Base-by-base conservation (phyloP, 148 eudicot species). In the Polygonum aviculare region DNA sequence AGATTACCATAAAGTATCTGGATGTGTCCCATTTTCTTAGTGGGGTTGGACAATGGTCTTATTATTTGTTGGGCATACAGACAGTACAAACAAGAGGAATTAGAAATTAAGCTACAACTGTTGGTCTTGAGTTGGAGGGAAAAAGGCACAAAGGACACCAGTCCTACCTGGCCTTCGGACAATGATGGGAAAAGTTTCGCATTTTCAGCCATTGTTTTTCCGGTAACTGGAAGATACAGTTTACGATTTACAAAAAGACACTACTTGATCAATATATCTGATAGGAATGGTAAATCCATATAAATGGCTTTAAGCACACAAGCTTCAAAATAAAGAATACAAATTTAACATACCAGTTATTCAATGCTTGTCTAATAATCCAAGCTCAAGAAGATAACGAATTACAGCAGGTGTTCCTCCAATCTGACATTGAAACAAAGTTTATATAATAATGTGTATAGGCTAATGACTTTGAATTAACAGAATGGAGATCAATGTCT, bases 331-430 rank as follows among this genome's bases (percentile, higher is more conserved):
- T 44, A 36, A 21, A 80, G 45, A 74, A 75, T n/a, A 22, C 76
- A 51, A 15, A 51, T 60, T 33, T 18, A 62, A 36, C 78, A 36
- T 84, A 92, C 98, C 98, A 79, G 98, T 95, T 40, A 95, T 86
- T 80, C 98, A 95, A 81, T 92, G 96, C 72, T 97, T 97, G 77
- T 95, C 97, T 52, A 95, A 73, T 75, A 80, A 87, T 52, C 96
- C 98, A 69, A 77, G 85, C 82, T 95, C 98, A 80, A 92, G 88
- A 51, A 92, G 90, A 80, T 85, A 77, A 74, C 91, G 91, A 73
- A 89, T 89, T 48, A 95, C 84, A 44, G 98, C 98, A 74, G 98
- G 98, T 81, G 94, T 95, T 63, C 97, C 98, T 72, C 98, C 98
- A 86, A 95, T 86, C 98, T 92, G 78, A 67, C 71, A 26, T 55